Base-by-base conservation (phyloP, 2,329 filamentous ascomycete species). In the Aureobasidium vineae region DNA sequence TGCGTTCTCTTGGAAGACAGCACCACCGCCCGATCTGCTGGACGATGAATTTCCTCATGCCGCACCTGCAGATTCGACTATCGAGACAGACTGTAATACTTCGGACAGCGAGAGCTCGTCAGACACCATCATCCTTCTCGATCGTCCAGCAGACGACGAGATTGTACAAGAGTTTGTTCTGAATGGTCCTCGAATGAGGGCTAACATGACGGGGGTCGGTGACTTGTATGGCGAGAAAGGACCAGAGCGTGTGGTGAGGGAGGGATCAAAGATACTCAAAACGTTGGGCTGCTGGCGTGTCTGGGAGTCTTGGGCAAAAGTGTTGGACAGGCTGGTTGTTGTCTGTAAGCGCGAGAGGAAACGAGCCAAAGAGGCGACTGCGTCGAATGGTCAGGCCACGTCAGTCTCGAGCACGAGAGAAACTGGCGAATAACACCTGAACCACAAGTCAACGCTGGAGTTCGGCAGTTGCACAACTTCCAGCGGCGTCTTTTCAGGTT, bases 101-200 rank as follows among this genome's bases (percentile, higher is more conserved):
- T 59, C 54, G 8, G 54, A 59, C 8, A 59, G 54, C 40, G 54
- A 59, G 15, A 45, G 40, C 21, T 43, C 40, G 2, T 59, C 54
- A 16, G 54, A 59, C 15, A 59, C 38, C 3, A 59, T 59, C 40
- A 59, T 59, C 5, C 26, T 59, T 28, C 75, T 87, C 0, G 85
- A 87, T 66, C 77, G 84, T 11, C 84, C 84, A 0, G 80, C 80
- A 2, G 83, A 86, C 68, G 85, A 86, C 71, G 84, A 86, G 70
- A 77, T 86, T 57, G 83, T 85, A 1, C 84, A 86, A 69, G 73
- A 81, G 1, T 86, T 84, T 71, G 83, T 86, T 0, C 76, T 80
- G 13, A 76, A 79, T 19, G 84, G 84, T 0, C 75, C 79, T 36
- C 75, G 70, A 3, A 84, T 86, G 80, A 77, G 76, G 21, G 83